A percentile compares a stretch with the other conserved stretches of the same genome.
Evolutionary conservation across 78 protist genomes (phyloP).

Genomic region (Neovahlkampfia damariscottae): DNA sequence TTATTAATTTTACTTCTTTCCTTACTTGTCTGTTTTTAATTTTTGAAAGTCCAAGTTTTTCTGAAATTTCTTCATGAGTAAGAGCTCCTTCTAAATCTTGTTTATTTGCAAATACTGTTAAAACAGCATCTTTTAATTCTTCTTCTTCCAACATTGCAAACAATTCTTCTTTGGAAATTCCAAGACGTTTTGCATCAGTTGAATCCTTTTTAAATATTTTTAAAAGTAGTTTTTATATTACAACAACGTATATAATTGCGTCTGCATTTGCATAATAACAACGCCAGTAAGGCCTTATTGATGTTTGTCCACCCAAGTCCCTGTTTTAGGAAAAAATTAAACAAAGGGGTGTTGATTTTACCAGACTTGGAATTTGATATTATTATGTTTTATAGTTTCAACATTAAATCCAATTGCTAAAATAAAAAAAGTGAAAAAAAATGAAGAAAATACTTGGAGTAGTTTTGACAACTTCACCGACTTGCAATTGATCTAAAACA

Average conservation of each 20-base stretch:
- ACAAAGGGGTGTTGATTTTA: no score
- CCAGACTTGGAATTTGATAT: conserved; percentile 65
- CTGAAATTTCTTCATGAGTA: neutral
- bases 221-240: no score
- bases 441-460: conserved; percentile 48
- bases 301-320: conserved; percentile 67
- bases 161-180: conserved; percentile 69
- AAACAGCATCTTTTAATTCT: conserved; percentile 63
- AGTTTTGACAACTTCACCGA: conserved; percentile 75
- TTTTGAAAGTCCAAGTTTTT: neutral
- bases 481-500: conserved; percentile 41
- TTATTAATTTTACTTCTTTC: no score
- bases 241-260: conserved; percentile 93
- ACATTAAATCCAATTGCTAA: conserved; percentile 92
- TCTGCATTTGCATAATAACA: conserved; percentile 91
- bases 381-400: conserved; percentile 82
- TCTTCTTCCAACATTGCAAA: conserved; percentile 72
- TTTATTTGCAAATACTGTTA: conserved; percentile 85
- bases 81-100: conserved; percentile 28
- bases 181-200: conserved; percentile 65
- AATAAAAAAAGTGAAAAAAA: neutral
- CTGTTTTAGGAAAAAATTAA: conserved; percentile 28
- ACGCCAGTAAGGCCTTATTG: conserved; percentile 88
- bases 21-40: neutral
- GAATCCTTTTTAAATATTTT: no score